These are phyloP conservation scores for Nothophytophthora sp. DNA, from an alignment of 352 stramenopile species.

Conservation along the genomic window DNA sequence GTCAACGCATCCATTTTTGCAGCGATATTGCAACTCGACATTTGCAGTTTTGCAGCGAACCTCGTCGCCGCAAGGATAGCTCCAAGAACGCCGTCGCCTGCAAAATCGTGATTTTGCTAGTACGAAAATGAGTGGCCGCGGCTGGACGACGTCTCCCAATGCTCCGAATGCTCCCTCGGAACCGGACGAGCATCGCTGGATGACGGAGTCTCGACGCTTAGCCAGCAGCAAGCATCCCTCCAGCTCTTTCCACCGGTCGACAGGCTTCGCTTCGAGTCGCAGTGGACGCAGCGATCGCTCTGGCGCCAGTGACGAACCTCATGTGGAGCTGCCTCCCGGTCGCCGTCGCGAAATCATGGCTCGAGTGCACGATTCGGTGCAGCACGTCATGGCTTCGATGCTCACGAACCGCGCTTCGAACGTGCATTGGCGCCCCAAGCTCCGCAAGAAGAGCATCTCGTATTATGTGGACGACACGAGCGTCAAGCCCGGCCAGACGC, in stretches of 20 bases:
- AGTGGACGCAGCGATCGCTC: conserved; percentile 18
- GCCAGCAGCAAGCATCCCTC: too few species aligned
- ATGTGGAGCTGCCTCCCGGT: conserved; percentile 19
- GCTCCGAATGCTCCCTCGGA: conserved; percentile 4
- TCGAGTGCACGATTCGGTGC: conserved; percentile 29
- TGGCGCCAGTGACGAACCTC: conserved; percentile 6
- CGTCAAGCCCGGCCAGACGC: conserved; percentile 34
- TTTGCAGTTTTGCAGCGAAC: too few species aligned
- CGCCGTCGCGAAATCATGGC: conserved; percentile 26
- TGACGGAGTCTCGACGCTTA: too few species aligned
- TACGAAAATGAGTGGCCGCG: conserved; percentile 15
- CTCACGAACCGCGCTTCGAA: conserved; percentile 29
- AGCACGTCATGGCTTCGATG: conserved; percentile 51
- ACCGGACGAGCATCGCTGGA: too few species aligned
- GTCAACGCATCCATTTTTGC: too few species aligned
- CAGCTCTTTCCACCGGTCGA: too few species aligned
- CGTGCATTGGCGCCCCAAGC: conserved; percentile 45
- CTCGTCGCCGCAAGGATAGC: too few species aligned
- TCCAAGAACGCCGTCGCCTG: too few species aligned
- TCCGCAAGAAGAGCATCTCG: conserved; percentile 42
- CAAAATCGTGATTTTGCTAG: too few species aligned
- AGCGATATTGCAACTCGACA: too few species aligned
- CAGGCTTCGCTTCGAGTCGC: too few species aligned
- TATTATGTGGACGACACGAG: conserved; percentile 55
- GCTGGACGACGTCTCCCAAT: conserved; percentile 24